Evolutionary conservation across 495 filamentous ascomycete genomes (phyloP), one percentile per base, ranked within the genome.

Genomic region (Oleoguttula mirabilis): DNA sequence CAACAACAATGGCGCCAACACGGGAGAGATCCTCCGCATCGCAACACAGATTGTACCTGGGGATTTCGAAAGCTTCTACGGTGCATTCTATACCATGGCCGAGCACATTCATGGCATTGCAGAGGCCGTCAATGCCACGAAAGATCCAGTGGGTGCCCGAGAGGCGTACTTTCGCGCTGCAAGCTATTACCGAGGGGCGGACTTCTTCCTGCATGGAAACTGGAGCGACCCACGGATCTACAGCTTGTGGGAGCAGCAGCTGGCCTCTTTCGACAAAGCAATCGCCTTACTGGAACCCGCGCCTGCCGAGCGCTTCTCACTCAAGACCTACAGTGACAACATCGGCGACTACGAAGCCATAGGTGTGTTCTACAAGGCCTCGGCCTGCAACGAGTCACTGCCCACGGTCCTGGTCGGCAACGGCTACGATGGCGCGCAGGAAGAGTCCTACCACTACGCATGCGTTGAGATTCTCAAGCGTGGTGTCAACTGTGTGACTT

Each of bases 401-500:
- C 64, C 64, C 12, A 68, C 64, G 0, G 10, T 69, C 0, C 38
- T 70, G 22, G 34, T 68, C 15, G 55, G 56, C 23, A 60, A 43
- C 31, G 65, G 64, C 32, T 72, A 56, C 50, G 69, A 72, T 37
- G 62, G 51, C 15, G 43, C 61, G 0, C 61, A 66, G 51, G 68
- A 74, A 47, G 69, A 72, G 36, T 41, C 59, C 15, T 60, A 57
- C 21, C 67, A 70, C 40, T n/a, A 31, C 7, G 36, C 50, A 24
- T 66, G 54, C n/a, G 43, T 52, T 4, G 48, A 54, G 0, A 58
- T 55, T 2, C 54, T 70, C 2, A 57, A 51, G n/a, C 58, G 68
- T 5, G 67, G 69, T 3, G 68, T 55, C 41, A 68, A 72, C 44
- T 51, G 59, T 38, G 58, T 69, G 36, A 61, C 58, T 0, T 72